Evolutionary conservation across 148 eudicot species (phyloP).

Genomic region (Chenopodium suecicum): DNA sequence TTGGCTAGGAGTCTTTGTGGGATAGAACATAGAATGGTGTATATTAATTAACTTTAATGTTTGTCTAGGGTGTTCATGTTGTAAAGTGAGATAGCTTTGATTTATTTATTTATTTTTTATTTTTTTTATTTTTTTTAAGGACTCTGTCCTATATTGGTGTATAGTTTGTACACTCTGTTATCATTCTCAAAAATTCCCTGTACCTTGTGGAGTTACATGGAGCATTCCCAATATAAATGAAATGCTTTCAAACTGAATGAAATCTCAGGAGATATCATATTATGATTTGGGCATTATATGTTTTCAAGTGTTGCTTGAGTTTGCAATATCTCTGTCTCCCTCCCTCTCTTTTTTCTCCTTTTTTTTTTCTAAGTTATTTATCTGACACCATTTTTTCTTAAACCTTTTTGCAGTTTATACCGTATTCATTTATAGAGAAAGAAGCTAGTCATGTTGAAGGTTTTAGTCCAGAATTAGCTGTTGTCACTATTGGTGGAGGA

Average conservation of each 20-base stretch:
- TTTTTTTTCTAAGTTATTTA: background rate
- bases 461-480: conserved; percentile 96
- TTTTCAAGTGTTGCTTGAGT: background rate
- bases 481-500: conserved; percentile 98
- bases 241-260: background rate
- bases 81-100: background rate
- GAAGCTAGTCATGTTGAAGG: conserved; percentile 99
- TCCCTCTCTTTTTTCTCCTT: background rate
- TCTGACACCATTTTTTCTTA: conserved; percentile 12
- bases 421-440: conserved; percentile 96
- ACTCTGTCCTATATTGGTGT: background rate
- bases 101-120: background rate
- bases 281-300: background rate
- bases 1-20: background rate
- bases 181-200: background rate
- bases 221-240: background rate
- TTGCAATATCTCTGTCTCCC: background rate
- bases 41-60: background rate
- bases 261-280: background rate
- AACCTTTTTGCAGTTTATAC: conserved; percentile 73
- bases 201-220: background rate
- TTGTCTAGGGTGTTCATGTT: background rate
- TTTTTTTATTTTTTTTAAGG: background rate
- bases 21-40: background rate
- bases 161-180: background rate